Evolutionary conservation across 257 asterid genomes (phyloP).

Genomic region (Cordia subcordata): DNA sequence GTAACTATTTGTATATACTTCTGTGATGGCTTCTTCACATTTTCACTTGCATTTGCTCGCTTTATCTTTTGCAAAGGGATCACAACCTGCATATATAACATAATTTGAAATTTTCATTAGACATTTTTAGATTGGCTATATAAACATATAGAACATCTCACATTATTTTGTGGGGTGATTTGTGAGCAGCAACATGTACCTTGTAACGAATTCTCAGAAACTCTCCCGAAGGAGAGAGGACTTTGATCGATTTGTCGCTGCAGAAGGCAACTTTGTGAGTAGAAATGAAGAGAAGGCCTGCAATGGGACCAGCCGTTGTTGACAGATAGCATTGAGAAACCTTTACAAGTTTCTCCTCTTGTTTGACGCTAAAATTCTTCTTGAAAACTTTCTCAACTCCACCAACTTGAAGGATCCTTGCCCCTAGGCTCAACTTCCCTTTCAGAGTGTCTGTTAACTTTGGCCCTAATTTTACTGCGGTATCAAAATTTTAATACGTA

Average conservation of each 20-base stretch:
- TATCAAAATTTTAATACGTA: no score
- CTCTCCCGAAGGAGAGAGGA: slow-evolving; percentile 31
- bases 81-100: slow-evolving; percentile 23
- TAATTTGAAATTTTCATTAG: not conserved
- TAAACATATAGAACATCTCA: no score
- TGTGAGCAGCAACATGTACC: slow-evolving; percentile 10
- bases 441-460: not conserved
- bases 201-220: slow-evolving; percentile 29
- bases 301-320: slow-evolving; percentile 36
- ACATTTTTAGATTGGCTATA: no score
- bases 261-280: slow-evolving; percentile 33
- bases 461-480: no score
- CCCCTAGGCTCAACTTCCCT: slow-evolving; percentile 15
- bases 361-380: not conserved
- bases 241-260: slow-evolving; percentile 41
- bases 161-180: not conserved
- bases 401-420: slow-evolving; percentile 16
- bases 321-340: slow-evolving; percentile 38
- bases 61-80: slow-evolving; percentile 34
- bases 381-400: slow-evolving; percentile 11
- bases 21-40: slow-evolving; percentile 26
- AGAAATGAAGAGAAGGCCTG: slow-evolving; percentile 40
- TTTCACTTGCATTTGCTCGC: slow-evolving; percentile 23
- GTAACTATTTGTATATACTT: slow-evolving; percentile 41
- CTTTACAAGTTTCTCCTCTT: slow-evolving; percentile 26